A percentile compares a stretch with the other conserved stretches of the same genome.
phyloP scores from a whole-genome alignment of 306 rosid species.

The Glycyrrhiza uralensis region DNA sequence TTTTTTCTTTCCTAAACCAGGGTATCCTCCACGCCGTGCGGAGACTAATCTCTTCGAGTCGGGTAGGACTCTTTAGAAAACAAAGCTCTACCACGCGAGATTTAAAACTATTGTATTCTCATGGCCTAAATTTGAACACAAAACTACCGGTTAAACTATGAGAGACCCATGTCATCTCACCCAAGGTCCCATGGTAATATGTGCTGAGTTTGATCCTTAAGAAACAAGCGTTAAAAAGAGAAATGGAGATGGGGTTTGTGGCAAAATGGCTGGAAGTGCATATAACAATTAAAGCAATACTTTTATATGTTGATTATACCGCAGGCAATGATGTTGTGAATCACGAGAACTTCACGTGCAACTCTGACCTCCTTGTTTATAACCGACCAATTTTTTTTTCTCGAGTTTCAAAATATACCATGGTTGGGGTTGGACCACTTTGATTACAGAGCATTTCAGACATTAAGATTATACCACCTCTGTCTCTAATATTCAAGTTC shows the following conservation, averaged over 20 bases:
- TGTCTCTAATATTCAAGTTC: conserved; percentile 33
- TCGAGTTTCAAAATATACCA: conserved; percentile 22
- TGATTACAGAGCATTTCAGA: conserved; percentile 38
- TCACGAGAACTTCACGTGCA: conserved; percentile 95
- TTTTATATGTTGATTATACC: conserved; percentile 42
- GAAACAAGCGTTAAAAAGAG: conserved; percentile 38
- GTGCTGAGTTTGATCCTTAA: conserved; percentile 22
- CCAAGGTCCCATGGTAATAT: too few relatives aligned
- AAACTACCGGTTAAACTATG: too few relatives aligned
- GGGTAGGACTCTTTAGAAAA: too few relatives aligned
- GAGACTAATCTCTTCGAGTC: too few relatives aligned
- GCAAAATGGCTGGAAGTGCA: background rate
- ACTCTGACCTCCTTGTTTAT: conserved; percentile 61
- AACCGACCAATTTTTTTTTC: conserved; percentile 36
- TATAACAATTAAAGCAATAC: background rate
- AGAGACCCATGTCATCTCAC: too few relatives aligned
- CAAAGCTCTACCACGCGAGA: too few relatives aligned
- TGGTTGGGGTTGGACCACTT: conserved; percentile 43
- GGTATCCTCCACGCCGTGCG: too few relatives aligned
- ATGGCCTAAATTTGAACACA: too few relatives aligned
- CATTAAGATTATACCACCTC: conserved; percentile 30
- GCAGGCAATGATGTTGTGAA: conserved; percentile 76
- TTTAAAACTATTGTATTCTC: too few relatives aligned
- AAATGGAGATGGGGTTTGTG: conserved; percentile 25
- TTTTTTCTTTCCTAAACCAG: too few relatives aligned